Evolutionary conservation across 345 rosid genomes (phyloP).

Genomic region (Eucalyptus sideroxylon): DNA sequence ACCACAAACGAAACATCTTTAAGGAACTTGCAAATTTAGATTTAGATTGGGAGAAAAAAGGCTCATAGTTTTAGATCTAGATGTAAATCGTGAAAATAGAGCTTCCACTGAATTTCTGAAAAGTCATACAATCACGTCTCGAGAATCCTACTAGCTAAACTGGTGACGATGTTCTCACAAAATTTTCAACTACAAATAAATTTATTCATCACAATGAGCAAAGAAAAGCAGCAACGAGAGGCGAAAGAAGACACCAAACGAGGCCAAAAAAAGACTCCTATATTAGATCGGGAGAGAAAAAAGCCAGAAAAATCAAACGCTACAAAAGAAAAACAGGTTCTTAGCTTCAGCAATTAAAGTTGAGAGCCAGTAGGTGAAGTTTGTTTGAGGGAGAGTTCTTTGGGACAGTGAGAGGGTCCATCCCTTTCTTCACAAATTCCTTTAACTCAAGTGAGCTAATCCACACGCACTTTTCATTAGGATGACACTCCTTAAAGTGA

Average conservation of each 20-base stretch:
- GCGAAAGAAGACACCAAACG: not conserved
- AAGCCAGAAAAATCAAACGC: not conserved
- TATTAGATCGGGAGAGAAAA: not conserved
- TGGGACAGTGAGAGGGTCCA: not conserved
- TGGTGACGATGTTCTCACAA: not conserved
- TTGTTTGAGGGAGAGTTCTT: not conserved
- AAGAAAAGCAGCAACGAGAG: not conserved
- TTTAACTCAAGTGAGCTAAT: not conserved
- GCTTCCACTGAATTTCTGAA: accelerated
- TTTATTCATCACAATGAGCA: not conserved
- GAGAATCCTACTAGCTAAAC: accelerated
- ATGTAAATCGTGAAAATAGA: not conserved
- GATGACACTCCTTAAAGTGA: not conserved
- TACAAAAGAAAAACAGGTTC: not conserved
- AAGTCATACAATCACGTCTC: not conserved
- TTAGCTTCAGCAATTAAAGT: not conserved
- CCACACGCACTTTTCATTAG: not conserved
- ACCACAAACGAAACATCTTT: not conserved
- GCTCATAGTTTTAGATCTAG: accelerated
- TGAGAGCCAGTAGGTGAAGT: not conserved
- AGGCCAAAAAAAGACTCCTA: not conserved
- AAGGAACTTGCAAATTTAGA: no score
- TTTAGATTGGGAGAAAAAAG: not conserved
- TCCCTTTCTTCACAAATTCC: not conserved
- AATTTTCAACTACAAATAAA: not conserved